Evolutionary conservation across 352 stramenopile species (phyloP).

Genomic region (Globisporangium alternatum): DNA sequence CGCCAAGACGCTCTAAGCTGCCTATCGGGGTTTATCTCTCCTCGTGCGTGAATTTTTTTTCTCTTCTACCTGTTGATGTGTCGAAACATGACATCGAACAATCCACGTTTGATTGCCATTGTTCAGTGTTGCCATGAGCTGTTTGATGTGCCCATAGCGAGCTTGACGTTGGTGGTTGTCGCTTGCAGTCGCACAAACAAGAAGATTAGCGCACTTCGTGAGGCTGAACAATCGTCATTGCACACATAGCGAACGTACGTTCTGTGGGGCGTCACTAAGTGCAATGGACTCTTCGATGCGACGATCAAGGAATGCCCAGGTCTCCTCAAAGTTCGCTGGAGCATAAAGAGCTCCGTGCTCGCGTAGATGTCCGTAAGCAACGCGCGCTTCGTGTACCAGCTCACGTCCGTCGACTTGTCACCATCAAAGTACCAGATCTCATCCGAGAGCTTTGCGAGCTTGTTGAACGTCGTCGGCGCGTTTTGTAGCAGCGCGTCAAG

Average conservation of each 20-base stretch:
- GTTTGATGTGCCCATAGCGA: too few species aligned
- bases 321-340: slow-evolving; percentile 72
- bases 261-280: slow-evolving; percentile 74
- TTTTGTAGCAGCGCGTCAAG: slow-evolving; percentile 74
- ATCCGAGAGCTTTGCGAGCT: slow-evolving; percentile 66
- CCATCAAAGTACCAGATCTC: slow-evolving; percentile 89
- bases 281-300: slow-evolving; percentile 79
- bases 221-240: neutral
- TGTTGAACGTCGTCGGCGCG: slow-evolving; percentile 63
- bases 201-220: neutral
- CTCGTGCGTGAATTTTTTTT: too few species aligned
- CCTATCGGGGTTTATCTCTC: too few species aligned
- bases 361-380: slow-evolving; percentile 76
- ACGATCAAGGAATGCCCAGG: slow-evolving; percentile 81
- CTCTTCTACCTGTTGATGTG: too few species aligned
- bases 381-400: slow-evolving; percentile 86
- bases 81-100: too few species aligned
- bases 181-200: neutral
- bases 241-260: slow-evolving; percentile 38
- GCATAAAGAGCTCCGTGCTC: slow-evolving; percentile 82
- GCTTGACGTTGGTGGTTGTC: too few species aligned
- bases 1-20: slow-evolving; percentile 4
- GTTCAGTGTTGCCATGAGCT: too few species aligned
- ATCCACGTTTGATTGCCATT: too few species aligned
- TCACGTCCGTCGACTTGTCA: slow-evolving; percentile 79